A percentile compares a stretch with the other conserved stretches of the same genome.
phyloP scores from a whole-genome alignment of 2,329 filamentous ascomycete species.

The Ophiostoma himal-ulmi region DNA sequence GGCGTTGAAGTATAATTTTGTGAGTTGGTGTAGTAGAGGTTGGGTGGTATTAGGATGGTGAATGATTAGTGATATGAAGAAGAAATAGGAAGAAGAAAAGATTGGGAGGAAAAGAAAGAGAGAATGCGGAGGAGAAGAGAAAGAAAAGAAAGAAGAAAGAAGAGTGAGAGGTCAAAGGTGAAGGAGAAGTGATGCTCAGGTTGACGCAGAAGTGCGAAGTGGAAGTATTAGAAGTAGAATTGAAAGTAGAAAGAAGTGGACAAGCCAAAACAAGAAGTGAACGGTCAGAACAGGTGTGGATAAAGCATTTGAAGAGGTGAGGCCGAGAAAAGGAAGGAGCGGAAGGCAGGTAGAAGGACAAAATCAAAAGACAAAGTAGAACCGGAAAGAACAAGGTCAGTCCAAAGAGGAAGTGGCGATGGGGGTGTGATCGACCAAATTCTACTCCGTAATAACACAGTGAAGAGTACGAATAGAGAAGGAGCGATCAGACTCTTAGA shows the following conservation, averaged over 20 bases:
- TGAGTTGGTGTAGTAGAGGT: background rate
- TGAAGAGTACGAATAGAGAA: background rate
- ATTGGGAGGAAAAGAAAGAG: background rate
- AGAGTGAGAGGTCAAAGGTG: slow-evolving; percentile 2
- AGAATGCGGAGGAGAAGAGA: background rate
- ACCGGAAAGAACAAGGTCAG: background rate
- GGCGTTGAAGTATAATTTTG: background rate
- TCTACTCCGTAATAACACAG: background rate
- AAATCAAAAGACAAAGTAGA: background rate
- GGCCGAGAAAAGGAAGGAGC: background rate
- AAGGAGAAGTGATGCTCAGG: background rate
- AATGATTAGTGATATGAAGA: background rate
- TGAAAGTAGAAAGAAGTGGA: background rate
- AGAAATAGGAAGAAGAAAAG: background rate
- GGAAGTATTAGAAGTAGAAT: background rate
- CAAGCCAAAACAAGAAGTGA: background rate
- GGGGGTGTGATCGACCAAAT: background rate
- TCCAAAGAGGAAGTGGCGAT: slow-evolving; percentile 9
- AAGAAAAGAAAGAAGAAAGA: background rate
- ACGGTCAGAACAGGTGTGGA: background rate
- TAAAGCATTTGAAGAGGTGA: background rate
- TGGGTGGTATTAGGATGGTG: background rate
- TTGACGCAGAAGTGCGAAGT: background rate
- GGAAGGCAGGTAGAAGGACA: background rate
- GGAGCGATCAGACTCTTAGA: background rate